phyloP scores from a whole-genome alignment of 805 yeast species.

The Pichia rugopelliculosa region DNA sequence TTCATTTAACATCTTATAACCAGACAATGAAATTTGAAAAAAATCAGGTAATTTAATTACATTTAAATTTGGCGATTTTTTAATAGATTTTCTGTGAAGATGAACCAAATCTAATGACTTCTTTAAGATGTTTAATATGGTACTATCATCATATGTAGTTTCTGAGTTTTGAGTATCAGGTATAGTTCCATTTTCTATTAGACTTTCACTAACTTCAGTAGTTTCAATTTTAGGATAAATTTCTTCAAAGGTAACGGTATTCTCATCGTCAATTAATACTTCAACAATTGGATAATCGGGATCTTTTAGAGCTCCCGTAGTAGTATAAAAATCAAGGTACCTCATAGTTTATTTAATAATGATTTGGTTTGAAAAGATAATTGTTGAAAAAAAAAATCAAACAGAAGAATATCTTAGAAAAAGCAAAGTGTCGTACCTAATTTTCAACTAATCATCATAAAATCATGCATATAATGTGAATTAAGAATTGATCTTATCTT shows the following conservation, averaged over 20 bases:
- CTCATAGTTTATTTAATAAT: background rate
- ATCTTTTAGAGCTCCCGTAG: background rate
- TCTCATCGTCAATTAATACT: background rate
- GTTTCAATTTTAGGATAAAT: background rate
- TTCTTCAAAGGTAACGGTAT: background rate
- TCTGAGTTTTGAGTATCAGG: background rate
- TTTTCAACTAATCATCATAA: no score
- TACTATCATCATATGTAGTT: background rate
- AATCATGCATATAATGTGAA: no score
- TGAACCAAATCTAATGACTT: background rate
- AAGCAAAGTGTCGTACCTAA: no score
- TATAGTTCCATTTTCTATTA: no score
- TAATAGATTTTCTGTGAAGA: background rate
- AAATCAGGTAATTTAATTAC: background rate
- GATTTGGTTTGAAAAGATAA: no score
- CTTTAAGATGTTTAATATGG: background rate
- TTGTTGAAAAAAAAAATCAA: no score
- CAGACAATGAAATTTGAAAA: background rate
- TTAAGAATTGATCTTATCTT: no score
- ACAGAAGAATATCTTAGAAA: no score
- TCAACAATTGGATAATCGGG: background rate
- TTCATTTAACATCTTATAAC: background rate
- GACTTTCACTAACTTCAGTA: background rate
- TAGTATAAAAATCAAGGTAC: background rate
- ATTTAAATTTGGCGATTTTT: background rate